Base-by-base conservation (phyloP, 2,329 filamentous ascomycete genomes). In the Phialophora chinensis region DNA sequence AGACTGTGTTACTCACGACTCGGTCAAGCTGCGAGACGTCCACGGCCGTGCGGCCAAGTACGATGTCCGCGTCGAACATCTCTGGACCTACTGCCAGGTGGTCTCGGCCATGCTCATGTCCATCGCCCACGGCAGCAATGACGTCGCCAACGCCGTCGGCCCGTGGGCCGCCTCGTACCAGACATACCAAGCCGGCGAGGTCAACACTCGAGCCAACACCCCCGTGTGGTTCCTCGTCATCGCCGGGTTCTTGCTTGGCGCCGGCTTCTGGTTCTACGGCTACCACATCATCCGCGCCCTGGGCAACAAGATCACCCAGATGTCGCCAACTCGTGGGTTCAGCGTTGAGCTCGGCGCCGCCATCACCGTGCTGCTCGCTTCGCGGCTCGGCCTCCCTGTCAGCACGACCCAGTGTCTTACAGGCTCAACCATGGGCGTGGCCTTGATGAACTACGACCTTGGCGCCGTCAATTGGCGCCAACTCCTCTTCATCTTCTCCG, bases 271-370 rank as follows among this genome's bases (percentile, higher is more conserved):
- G 74, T 91, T 89, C 17, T 92, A 91, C 73, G 90, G 90, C 8
- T 92, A 91, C 82, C 91, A 92, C 82, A 92, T 92, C 79, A 92
- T 92, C 89, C 91, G 90, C 81, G 87, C 90, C 78, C 91, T 92
- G 88, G 90, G 90, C 60, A 93, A 92, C 84, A 90, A 90, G 78
- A 87, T 91, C 76, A 91, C 89, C 65, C 89, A 89, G 77, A 88
- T 90, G 76, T 85, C 83, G 1, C 84, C 84, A 3, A 81, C 78
- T 69, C 75, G 84, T 73, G 83, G 81, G 56, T 90, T 81, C 73
- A 91, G 88, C 59, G 92, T 92, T 89, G 90, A 93, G 76, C 86
- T 92, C 84, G 90, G 90, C 53, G 89, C 90, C 50, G 89, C 90
- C 71, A 86, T 92, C 71, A 92, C 90, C 11, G 87, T 92, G 66